Conservation (phyloP, 176 grass and related monocot species). For the Rhynchospora tenuis region DNA sequence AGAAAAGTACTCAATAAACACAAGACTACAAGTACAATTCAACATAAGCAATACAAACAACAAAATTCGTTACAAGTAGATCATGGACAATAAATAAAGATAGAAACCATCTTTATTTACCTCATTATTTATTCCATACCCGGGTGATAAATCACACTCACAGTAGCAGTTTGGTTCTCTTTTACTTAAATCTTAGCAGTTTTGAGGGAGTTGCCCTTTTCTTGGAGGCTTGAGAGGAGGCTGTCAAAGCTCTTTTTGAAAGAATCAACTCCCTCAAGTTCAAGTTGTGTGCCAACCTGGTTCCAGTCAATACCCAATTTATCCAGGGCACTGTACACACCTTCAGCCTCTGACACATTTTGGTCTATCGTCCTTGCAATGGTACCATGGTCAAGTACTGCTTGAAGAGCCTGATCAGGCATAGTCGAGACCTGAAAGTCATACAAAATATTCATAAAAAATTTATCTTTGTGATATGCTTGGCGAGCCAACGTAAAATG, state of each 20-base stretch:
- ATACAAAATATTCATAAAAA: neutral
- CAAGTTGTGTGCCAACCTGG: slow-evolving; percentile 73
- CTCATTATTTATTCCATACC: slow-evolving; percentile 10
- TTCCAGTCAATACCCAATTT: slow-evolving; percentile 86
- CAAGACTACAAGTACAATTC: slow-evolving; percentile 4
- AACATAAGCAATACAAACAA: slow-evolving; percentile 14
- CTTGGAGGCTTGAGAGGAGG: slow-evolving; percentile 62
- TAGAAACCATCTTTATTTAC: slow-evolving; percentile 14
- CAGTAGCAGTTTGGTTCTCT: neutral
- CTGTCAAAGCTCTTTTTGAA: slow-evolving; percentile 99
- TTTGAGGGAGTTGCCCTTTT: slow-evolving; percentile 84
- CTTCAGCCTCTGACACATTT: slow-evolving; percentile 71
- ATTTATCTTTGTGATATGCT: neutral
- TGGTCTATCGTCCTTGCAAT: slow-evolving; percentile 82
- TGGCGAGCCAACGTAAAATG: too few species aligned
- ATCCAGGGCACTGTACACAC: slow-evolving; percentile 83
- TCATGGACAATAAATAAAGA: neutral
- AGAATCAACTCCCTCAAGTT: slow-evolving; percentile 77
- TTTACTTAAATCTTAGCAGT: slow-evolving; percentile 15
- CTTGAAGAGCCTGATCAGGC: slow-evolving; percentile 88
- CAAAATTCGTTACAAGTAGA: neutral
- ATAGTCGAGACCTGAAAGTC: slow-evolving; percentile 87
- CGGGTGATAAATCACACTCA: neutral
- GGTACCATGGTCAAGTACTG: slow-evolving; percentile 84
- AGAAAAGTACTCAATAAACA: neutral